A percentile compares a stretch with the other conserved stretches of the same genome.
These are phyloP conservation scores for Apophysomyces ossiformis DNA, from an alignment of 371 early-diverging fungal genomes.

Conservation along the genomic window DNA sequence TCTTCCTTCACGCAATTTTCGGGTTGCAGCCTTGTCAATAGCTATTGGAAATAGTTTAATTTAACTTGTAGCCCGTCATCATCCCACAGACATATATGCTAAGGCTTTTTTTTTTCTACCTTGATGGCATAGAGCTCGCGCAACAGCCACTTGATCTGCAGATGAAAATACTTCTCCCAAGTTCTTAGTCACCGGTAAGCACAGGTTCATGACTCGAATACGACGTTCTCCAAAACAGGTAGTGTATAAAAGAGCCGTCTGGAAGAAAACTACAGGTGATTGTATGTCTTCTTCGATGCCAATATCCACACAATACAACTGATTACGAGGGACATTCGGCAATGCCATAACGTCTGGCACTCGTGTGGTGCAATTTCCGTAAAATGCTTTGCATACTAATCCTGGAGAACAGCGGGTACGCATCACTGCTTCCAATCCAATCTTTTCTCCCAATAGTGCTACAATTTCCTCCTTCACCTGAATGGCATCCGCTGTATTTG, in stretches of 20 bases:
- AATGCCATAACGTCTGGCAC: slow-evolving; percentile 84
- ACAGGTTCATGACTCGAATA: slow-evolving; percentile 83
- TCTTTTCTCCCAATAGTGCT: slow-evolving; percentile 65
- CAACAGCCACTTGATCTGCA: slow-evolving; percentile 75
- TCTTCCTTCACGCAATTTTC: slow-evolving; percentile 78
- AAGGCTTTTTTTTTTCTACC: slow-evolving; percentile 39
- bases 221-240: slow-evolving; percentile 75
- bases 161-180: slow-evolving; percentile 71
- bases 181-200: slow-evolving; percentile 75
- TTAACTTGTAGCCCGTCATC: background rate
- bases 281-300: slow-evolving; percentile 77
- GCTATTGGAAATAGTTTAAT: slow-evolving; percentile 24
- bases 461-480: slow-evolving; percentile 76
- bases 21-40: slow-evolving; percentile 70
- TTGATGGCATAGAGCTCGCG: slow-evolving; percentile 68
- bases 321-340: slow-evolving; percentile 87
- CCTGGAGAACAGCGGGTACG: slow-evolving; percentile 86
- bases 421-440: slow-evolving; percentile 89
- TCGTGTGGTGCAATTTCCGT: slow-evolving; percentile 88
- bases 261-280: slow-evolving; percentile 74
- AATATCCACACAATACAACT: slow-evolving; percentile 83
- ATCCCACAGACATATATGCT: no score
- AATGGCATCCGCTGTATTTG: slow-evolving; percentile 63
- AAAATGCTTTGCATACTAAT: slow-evolving; percentile 73
- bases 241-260: slow-evolving; percentile 87